Evolutionary conservation across 768 basidiomycete species (phyloP), one percentile per base, ranked within the genome.

Genomic region (Leccinum disarticulatum): DNA sequence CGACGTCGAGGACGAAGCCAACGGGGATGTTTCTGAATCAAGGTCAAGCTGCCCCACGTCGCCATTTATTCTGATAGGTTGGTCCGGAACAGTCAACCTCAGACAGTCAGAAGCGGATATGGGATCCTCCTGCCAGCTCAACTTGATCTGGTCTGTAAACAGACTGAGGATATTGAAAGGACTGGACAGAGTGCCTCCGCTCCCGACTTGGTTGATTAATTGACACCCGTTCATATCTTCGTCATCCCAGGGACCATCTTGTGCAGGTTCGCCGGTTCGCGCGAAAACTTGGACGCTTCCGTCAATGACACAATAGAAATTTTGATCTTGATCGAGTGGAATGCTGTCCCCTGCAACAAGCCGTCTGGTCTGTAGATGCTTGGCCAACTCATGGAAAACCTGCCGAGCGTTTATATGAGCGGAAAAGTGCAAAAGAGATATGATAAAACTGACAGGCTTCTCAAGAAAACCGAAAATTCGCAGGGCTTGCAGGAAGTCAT

Each of bases 281-380:
- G 92, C 92, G 71, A 84, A 97, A 11, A 98, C 93, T 68, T 99
- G 93, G 14, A 96, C 96, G 61, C 83, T 90, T n/a, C 97, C 97
- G 72, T 99, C 97, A 33, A 98, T 89, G 35, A 99, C 96, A 71
- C 94, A 98, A 74, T 98, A 98, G 75, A 99, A 99, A 63, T 88
- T 94, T 68, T 93, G 93, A 76, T 98, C 91, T 69, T 91, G 83
- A 65, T 95, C 90, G 4, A 98, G 82, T 30, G 91, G 89, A 59
- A 98, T 82, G 54, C 91, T 96, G 66, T 99, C 97, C 4, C 97
- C 96, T 5, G 97, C 97, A 54, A 97, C 91, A 22, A 99, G 78
- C n/a, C 95, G 80, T 61, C 94, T 83, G 2, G 97, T 99, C 73
- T 98, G 96, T 15, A 99, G 77, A 76, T 99, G 95, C 55, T 97